phyloP scores from a whole-genome alignment of 768 basidiomycete genomes.

The Cubamyces sp. region DNA sequence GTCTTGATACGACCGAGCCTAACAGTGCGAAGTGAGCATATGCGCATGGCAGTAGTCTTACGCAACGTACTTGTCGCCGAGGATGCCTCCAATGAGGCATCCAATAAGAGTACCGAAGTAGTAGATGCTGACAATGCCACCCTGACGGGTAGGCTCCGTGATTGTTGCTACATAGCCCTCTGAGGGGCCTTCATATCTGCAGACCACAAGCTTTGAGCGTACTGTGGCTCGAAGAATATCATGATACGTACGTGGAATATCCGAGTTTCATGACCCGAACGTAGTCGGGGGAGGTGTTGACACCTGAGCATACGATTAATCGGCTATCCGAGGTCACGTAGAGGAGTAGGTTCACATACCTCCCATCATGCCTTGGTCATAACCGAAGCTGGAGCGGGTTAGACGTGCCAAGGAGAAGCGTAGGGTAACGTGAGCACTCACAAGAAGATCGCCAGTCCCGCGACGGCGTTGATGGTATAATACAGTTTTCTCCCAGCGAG shows the following conservation, averaged over 20 bases:
- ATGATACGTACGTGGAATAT: conserved; percentile 37
- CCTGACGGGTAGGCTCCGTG: conserved; percentile 47
- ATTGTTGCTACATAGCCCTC: conserved; percentile 49
- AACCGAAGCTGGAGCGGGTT: conserved; percentile 43
- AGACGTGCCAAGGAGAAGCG: not conserved
- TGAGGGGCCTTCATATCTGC: conserved; percentile 41
- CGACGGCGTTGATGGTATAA: conserved; percentile 37
- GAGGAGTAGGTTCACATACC: conserved; percentile 27
- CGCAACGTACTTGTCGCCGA: conserved; percentile 39
- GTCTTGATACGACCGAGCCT: conserved; percentile 46
- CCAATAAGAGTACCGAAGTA: conserved; percentile 49
- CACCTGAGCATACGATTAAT: conserved; percentile 22
- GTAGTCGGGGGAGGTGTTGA: conserved; percentile 50
- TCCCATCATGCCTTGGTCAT: conserved; percentile 54
- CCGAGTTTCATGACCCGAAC: conserved; percentile 46
- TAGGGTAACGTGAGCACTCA: conserved; percentile 19
- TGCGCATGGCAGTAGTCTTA: not conserved
- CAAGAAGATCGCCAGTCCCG: conserved; percentile 41
- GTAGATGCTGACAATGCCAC: conserved; percentile 51
- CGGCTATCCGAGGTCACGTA: not conserved
- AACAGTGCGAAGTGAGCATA: not conserved
- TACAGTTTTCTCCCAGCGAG: conserved; percentile 33
- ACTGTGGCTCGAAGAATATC: not conserved
- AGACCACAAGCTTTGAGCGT: not conserved
- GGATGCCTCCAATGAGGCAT: conserved; percentile 44